Evolutionary conservation across 164 flowering plant genomes (phyloP), one percentile per base, ranked within the genome.

Genomic region (Nymphaea thermarum): DNA sequence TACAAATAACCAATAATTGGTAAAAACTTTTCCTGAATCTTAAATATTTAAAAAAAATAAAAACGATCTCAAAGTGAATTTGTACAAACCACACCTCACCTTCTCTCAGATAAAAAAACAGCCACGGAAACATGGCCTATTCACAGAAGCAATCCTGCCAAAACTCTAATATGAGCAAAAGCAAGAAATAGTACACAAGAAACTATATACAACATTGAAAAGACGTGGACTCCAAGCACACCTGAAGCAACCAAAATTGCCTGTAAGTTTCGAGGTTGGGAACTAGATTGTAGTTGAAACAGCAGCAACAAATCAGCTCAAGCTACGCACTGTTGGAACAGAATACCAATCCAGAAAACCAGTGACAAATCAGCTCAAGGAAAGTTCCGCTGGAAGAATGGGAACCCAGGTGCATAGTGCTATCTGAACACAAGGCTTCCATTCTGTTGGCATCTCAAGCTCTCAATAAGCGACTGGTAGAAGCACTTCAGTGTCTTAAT

Each of bases 381-480:
- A 25, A 25, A 25, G 36, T 25, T 25, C 36, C 36, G 36, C 36
- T 25, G 36, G 36, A 25, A 25, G 36, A 25, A 25, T 25, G 36
- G 36, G 36, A 25, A 25, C 36, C 36, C 36, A 25, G 36, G 14
- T 51, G 57, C 57, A 15, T 8, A 16, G 71, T 81, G 96, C 85
- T 93, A 95, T 93, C 98, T 87, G 84, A 87, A 85, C 62, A 87
- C 88, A 71, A 82, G 85, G 77, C 86, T 93, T 72, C 98, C 97
- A 75, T 92, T 95, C 69, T 86, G 93, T 68, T 83, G 91, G 16
- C 45, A 71, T 78, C 91, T 85, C 83, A 95, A 75, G 57, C 76
- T 82, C 72, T 89, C 96, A 53, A 92, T 80, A n/a, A 89, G 87
- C 4, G 85, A 82, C 73, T 82, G 98, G 81, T 92, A 95, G 78